Conservation (phyloP, 2,329 filamentous ascomycete genomes). For the Beauveria asiatica region DNA sequence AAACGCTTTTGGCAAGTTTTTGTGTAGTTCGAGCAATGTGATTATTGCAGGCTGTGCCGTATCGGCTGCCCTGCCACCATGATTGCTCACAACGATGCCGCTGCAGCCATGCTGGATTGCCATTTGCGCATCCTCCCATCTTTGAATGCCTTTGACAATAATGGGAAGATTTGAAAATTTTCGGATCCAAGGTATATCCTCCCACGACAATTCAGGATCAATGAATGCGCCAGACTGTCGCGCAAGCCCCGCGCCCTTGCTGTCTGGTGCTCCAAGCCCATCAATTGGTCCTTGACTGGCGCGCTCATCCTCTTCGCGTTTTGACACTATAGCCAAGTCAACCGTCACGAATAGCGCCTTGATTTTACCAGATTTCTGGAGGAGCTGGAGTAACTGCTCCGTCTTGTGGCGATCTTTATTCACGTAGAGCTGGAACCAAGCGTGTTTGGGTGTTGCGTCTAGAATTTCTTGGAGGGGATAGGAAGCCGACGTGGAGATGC, state of each 20-base stretch:
- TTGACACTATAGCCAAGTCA: slow-evolving; percentile 8
- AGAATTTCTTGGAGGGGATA: slow-evolving; percentile 11
- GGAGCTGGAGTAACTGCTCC: background rate
- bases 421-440: slow-evolving; percentile 15
- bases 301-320: slow-evolving; percentile 16
- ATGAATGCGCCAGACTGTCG: slow-evolving; percentile 10
- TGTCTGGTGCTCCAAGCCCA: background rate
- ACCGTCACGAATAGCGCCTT: slow-evolving; percentile 13
- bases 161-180: slow-evolving; percentile 39
- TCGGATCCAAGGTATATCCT: slow-evolving; percentile 42
- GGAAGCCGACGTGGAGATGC: slow-evolving; percentile 9
- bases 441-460: background rate
- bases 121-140: slow-evolving; percentile 30
- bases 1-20: slow-evolving; percentile 31
- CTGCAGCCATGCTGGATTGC: slow-evolving; percentile 29
- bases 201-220: slow-evolving; percentile 32
- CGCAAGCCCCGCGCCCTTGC: slow-evolving; percentile 8
- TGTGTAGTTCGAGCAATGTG: slow-evolving; percentile 31
- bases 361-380: slow-evolving; percentile 3
- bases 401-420: slow-evolving; percentile 10
- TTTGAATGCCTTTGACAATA: slow-evolving; percentile 36
- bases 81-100: slow-evolving; percentile 36
- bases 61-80: slow-evolving; percentile 29
- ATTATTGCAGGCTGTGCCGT: slow-evolving; percentile 32
- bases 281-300: background rate